These are phyloP conservation scores for Trichoderma hamatum DNA, from an alignment of 2,329 filamentous ascomycete species.

Conservation along the genomic window DNA sequence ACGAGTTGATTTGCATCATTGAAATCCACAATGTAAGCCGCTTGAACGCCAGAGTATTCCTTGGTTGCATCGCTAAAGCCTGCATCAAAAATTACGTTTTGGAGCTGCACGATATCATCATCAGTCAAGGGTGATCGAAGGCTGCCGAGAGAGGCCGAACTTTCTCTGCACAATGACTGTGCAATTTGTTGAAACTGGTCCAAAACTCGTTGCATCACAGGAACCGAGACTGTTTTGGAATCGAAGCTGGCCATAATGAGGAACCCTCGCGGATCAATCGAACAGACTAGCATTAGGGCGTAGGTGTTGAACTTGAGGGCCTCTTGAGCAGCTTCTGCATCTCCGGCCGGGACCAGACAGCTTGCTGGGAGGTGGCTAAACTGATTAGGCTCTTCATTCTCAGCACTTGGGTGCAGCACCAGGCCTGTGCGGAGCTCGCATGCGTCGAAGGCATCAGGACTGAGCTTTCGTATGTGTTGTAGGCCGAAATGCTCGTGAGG, in stretches of 20 bases:
- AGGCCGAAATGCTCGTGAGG: slow-evolving; percentile 66
- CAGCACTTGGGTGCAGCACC: slow-evolving; percentile 54
- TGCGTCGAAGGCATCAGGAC: slow-evolving; percentile 56
- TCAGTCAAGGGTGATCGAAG: slow-evolving; percentile 39
- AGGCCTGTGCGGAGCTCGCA: slow-evolving; percentile 60
- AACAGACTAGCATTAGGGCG: slow-evolving; percentile 67
- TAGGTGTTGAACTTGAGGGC: slow-evolving; percentile 63
- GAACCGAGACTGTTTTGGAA: slow-evolving; percentile 57
- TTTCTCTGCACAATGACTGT: slow-evolving; percentile 50
- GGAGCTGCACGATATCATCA: slow-evolving; percentile 41
- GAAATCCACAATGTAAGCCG: slow-evolving; percentile 47
- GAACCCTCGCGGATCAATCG: slow-evolving; percentile 58
- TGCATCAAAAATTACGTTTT: slow-evolving; percentile 32
- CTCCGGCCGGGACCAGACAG: slow-evolving; percentile 57
- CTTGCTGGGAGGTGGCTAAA: slow-evolving; percentile 48
- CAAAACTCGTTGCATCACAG: slow-evolving; percentile 57
- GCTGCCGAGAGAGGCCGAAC: slow-evolving; percentile 38
- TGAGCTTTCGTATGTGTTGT: slow-evolving; percentile 61
- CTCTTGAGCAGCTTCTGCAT: slow-evolving; percentile 60
- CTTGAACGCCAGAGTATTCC: slow-evolving; percentile 35
- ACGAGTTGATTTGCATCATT: slow-evolving; percentile 41
- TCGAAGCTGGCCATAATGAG: slow-evolving; percentile 67
- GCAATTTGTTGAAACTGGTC: slow-evolving; percentile 56
- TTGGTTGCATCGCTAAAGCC: slow-evolving; percentile 29
- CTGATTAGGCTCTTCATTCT: slow-evolving; percentile 34